These are phyloP conservation scores for Metschnikowia peoriensis DNA, from an alignment of 805 yeast genomes.

Conservation along the genomic window DNA sequence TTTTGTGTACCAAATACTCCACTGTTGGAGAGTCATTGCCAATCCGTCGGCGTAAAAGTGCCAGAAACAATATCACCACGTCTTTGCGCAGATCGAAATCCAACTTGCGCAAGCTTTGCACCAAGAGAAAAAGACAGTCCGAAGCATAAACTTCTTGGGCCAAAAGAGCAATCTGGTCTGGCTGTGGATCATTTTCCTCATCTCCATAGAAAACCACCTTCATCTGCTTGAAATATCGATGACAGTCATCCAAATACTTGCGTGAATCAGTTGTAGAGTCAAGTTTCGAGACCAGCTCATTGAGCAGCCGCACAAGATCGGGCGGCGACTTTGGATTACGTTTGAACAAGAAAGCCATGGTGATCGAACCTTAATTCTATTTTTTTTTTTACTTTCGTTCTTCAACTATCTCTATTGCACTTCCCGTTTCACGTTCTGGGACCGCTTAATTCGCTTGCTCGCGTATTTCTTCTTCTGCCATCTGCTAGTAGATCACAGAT, in stretches of 20 bases:
- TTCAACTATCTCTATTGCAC: neutral
- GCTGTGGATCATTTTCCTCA: constrained; percentile 58
- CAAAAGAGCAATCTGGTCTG: constrained; percentile 71
- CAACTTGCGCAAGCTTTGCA: constrained; percentile 57
- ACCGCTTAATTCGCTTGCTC: too few species aligned
- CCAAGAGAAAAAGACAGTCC: constrained; percentile 63
- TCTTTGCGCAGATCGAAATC: constrained; percentile 92
- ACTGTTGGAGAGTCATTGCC: constrained; percentile 82
- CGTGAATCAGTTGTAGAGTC: constrained; percentile 43
- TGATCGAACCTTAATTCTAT: neutral
- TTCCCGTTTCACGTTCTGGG: too few species aligned
- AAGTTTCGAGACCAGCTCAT: constrained; percentile 68
- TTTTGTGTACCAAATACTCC: constrained; percentile 63
- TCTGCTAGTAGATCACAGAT: neutral
- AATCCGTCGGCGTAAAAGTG: constrained; percentile 73
- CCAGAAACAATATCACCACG: constrained; percentile 67
- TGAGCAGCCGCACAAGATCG: constrained; percentile 73
- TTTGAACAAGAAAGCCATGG: constrained; percentile 87
- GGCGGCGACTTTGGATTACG: constrained; percentile 87
- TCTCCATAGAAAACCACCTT: constrained; percentile 69
- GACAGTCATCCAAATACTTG: constrained; percentile 70
- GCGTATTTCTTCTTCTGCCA: too few species aligned
- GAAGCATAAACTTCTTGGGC: constrained; percentile 77
- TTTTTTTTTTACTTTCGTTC: neutral
- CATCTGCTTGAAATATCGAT: constrained; percentile 62